phyloP scores from a whole-genome alignment of 345 rosid species.

The Arabis hirsuta region DNA sequence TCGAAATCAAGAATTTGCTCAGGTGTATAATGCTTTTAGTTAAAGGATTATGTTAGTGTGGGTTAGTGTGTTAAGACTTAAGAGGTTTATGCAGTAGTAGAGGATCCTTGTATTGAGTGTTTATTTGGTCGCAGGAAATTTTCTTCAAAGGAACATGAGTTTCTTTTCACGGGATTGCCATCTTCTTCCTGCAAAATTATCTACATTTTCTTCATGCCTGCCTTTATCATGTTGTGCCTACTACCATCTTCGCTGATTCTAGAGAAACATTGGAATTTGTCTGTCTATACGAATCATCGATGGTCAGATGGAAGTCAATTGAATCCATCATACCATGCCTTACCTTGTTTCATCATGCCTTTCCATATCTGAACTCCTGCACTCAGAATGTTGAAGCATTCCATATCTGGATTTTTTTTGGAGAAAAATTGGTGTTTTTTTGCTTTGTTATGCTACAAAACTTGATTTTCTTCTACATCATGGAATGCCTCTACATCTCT shows the following conservation, averaged over 20 bases:
- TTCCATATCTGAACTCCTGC: constrained; percentile 68
- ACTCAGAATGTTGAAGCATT: constrained; percentile 73
- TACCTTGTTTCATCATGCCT: constrained; percentile 50
- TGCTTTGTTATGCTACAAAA: constrained; percentile 50
- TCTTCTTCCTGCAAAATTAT: constrained; percentile 60
- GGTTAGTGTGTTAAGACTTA: not conserved
- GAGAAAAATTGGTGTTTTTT: constrained; percentile 48
- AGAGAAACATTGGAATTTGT: constrained; percentile 57
- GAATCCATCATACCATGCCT: constrained; percentile 55
- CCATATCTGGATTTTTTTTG: constrained; percentile 59
- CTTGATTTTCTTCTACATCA: constrained; percentile 43
- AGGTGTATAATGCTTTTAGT: too few species aligned
- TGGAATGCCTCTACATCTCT: constrained; percentile 77
- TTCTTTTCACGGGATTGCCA: constrained; percentile 61
- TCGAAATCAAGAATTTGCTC: not conserved
- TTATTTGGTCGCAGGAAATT: constrained; percentile 92
- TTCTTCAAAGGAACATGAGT: constrained; percentile 74
- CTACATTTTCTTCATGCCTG: constrained; percentile 66
- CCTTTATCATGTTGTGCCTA: constrained; percentile 47
- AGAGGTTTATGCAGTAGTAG: constrained; percentile 28
- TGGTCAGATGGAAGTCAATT: constrained; percentile 63
- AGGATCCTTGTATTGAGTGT: constrained; percentile 65
- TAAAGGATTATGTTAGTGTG: not conserved
- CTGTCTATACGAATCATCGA: constrained; percentile 53
- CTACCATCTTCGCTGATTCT: constrained; percentile 38